Evolutionary conservation across 495 filamentous ascomycete genomes (phyloP).

Genomic region (Xylaria nigripes): DNA sequence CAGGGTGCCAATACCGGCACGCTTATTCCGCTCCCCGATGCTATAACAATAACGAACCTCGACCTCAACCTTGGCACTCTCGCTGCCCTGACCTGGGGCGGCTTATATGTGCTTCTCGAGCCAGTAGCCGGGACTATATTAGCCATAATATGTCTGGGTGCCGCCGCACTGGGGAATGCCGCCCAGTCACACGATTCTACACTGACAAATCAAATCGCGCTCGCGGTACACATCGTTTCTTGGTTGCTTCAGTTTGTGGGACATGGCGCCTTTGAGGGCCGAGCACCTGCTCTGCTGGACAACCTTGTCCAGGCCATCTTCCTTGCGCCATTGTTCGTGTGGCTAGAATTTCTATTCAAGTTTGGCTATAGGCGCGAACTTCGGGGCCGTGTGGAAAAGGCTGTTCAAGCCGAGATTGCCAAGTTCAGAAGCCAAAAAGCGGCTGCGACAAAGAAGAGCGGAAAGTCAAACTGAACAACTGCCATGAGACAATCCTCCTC

Average conservation of each 20-base stretch:
- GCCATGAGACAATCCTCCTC: background rate
- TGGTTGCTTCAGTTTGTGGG: slow-evolving; percentile 90
- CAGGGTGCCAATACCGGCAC: slow-evolving; percentile 71
- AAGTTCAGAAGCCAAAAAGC: slow-evolving; percentile 42
- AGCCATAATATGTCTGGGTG: slow-evolving; percentile 62
- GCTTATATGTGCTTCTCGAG: slow-evolving; percentile 85
- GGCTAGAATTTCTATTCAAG: slow-evolving; percentile 88
- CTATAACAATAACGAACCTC: slow-evolving; percentile 64
- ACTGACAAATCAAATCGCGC: slow-evolving; percentile 61
- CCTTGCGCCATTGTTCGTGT: slow-evolving; percentile 96
- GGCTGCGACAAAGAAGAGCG: slow-evolving; percentile 27
- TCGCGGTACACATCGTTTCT: slow-evolving; percentile 56
- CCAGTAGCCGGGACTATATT: slow-evolving; percentile 76
- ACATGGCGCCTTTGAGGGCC: slow-evolving; percentile 80
- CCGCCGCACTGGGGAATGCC: slow-evolving; percentile 66
- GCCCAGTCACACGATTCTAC: slow-evolving; percentile 57
- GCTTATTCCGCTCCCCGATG: slow-evolving; percentile 61
- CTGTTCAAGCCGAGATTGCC: slow-evolving; percentile 59
- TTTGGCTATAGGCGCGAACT: slow-evolving; percentile 86
- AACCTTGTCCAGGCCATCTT: slow-evolving; percentile 86
- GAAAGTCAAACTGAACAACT: slow-evolving; percentile 23
- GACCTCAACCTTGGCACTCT: slow-evolving; percentile 76
- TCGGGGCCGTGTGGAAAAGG: slow-evolving; percentile 67
- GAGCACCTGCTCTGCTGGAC: slow-evolving; percentile 82
- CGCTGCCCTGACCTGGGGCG: slow-evolving; percentile 57